Percentiles rank a stretch among this genome's conserved stretches.
Conservation (phyloP, 495 filamentous ascomycete species). For the Cercophora newfieldiana region DNA sequence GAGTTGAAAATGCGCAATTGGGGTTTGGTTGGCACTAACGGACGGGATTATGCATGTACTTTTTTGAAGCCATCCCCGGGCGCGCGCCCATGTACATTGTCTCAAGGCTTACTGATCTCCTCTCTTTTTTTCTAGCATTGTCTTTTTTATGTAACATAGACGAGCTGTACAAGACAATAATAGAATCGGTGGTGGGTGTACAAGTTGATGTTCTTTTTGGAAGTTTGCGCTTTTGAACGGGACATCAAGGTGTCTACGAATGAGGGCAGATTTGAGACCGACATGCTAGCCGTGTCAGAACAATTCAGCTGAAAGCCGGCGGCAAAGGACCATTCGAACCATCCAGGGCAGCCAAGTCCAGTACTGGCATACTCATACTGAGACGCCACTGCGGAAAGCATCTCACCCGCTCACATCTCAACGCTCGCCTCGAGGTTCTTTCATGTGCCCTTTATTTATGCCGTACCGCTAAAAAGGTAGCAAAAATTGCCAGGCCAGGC, state of each 20-base stretch:
- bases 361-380: no score
- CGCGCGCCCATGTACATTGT: slow-evolving; percentile 20
- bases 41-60: slow-evolving; percentile 11
- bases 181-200: slow-evolving; percentile 17
- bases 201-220: neutral
- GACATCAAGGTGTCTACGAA: no score
- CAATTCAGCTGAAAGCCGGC: no score
- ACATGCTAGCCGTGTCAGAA: no score
- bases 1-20: slow-evolving; percentile 16
- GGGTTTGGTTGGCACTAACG: slow-evolving; percentile 6
- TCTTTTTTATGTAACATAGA: slow-evolving; percentile 39
- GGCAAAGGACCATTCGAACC: no score
- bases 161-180: slow-evolving; percentile 31
- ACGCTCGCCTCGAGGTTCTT: neutral
- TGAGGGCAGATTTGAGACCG: no score
- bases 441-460: slow-evolving; percentile 13
- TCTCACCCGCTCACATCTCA: neutral
- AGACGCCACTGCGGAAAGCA: no score
- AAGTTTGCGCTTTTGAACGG: no score
- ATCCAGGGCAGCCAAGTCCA: no score
- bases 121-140: slow-evolving; percentile 34
- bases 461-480: slow-evolving; percentile 3
- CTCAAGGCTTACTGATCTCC: slow-evolving; percentile 31
- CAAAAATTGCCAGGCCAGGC: slow-evolving; percentile 5
- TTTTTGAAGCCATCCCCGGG: slow-evolving; percentile 6